Evolutionary conservation across 495 filamentous ascomycete genomes (phyloP).

Genomic region (Penicillium cosmopolitanum): DNA sequence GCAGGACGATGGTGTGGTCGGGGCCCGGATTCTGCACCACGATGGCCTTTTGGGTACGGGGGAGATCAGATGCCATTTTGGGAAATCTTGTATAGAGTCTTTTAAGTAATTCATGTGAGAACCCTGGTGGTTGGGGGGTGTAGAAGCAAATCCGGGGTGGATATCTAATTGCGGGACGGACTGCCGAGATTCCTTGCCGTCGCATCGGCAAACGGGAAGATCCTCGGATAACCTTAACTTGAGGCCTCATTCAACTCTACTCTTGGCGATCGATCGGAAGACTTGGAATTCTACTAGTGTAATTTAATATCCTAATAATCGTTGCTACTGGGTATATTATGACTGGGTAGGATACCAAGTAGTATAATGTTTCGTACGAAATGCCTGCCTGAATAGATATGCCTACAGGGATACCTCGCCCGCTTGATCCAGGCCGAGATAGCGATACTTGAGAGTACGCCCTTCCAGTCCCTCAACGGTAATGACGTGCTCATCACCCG

Average conservation of each 20-base stretch:
- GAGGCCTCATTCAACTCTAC: too few species aligned
- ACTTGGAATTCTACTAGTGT: background rate
- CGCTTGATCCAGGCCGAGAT: slow-evolving; percentile 20
- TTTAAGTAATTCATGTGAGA: background rate
- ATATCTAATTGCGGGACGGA: slow-evolving; percentile 3
- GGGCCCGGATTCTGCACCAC: slow-evolving; percentile 26
- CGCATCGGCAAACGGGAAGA: background rate
- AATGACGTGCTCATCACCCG: slow-evolving; percentile 48
- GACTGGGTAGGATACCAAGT: background rate
- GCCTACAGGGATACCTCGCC: background rate
- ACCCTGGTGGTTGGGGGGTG: background rate
- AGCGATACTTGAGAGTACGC: slow-evolving; percentile 33
- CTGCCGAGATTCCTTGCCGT: slow-evolving; percentile 5
- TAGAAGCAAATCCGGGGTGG: background rate
- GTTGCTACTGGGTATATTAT: too few species aligned
- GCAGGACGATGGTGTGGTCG: slow-evolving; percentile 16
- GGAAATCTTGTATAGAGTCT: background rate
- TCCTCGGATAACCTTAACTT: slow-evolving; percentile 5
- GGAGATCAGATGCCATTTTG: slow-evolving; percentile 12
- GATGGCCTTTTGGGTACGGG: slow-evolving; percentile 21
- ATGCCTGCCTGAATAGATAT: background rate
- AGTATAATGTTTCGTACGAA: background rate
- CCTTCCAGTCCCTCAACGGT: slow-evolving; percentile 42
- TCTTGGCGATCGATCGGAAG: background rate
- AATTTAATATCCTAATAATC: background rate